Conservation (phyloP, 345 rosid genomes). For the Eucalyptus erythrocorys region DNA sequence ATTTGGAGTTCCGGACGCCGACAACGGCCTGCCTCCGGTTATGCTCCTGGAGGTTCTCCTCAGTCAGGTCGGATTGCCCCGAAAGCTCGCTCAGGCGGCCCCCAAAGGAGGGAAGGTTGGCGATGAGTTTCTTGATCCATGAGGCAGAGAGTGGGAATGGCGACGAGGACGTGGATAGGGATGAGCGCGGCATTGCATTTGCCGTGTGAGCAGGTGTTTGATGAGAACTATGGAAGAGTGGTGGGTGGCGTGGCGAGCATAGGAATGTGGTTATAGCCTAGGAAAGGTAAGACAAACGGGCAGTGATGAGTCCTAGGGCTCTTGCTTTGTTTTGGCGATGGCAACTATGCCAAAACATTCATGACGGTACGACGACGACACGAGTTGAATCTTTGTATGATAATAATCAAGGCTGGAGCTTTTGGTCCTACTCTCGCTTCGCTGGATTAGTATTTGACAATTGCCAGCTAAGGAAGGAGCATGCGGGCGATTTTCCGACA, state of each 20-base stretch:
- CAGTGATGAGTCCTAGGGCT: neutral
- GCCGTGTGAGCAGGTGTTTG: neutral
- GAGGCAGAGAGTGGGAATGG: neutral
- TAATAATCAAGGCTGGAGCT: neutral
- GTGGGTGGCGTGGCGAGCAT: neutral
- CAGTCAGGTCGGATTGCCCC: conserved; percentile 14
- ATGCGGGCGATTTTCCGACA: neutral
- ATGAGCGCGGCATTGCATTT: neutral
- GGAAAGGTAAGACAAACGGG: neutral
- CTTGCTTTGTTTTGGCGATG: neutral
- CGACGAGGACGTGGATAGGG: neutral
- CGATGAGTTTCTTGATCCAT: neutral
- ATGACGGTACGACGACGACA: neutral
- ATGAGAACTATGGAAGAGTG: neutral
- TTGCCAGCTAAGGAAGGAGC: neutral
- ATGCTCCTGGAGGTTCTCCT: conserved; percentile 31
- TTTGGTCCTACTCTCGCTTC: neutral
- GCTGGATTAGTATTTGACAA: neutral
- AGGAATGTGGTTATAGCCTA: neutral
- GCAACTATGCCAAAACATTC: neutral
- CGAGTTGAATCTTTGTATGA: neutral
- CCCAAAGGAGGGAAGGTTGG: neutral
- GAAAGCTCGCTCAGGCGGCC: neutral
- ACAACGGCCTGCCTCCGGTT: conserved; percentile 13
- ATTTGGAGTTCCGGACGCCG: conserved; percentile 4